These are phyloP conservation scores for Gracilaria vermiculophylla DNA, from an alignment of 23 red algal species.

Conservation along the genomic window DNA sequence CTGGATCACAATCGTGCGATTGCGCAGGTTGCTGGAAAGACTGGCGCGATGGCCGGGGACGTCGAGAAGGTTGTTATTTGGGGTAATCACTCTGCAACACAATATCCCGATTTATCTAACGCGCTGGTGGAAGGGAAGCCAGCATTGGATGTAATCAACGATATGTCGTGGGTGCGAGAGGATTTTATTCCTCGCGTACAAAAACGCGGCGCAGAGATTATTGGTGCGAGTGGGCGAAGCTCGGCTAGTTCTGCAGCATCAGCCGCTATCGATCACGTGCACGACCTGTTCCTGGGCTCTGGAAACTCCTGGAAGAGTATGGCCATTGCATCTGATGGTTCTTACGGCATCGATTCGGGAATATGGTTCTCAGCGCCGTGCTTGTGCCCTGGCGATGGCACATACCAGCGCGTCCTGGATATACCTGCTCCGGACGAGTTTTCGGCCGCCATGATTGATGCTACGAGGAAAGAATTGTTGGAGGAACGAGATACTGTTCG, in stretches of 20 bases:
- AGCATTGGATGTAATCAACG: constrained; percentile 64
- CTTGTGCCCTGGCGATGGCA: constrained; percentile 75
- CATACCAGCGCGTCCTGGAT: constrained; percentile 70
- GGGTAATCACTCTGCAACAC: constrained; percentile 96
- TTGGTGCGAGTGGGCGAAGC: constrained; percentile 81
- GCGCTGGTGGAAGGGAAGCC: constrained; percentile 73
- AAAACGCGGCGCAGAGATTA: constrained; percentile 97
- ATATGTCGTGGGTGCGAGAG: constrained; percentile 75
- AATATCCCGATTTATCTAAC: constrained; percentile 94
- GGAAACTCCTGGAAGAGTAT: constrained; percentile 86
- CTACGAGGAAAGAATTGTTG: constrained; percentile 85
- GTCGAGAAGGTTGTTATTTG: constrained; percentile 92
- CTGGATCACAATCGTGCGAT: constrained; percentile 96
- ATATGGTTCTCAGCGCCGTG: constrained; percentile 96
- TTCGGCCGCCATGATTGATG: constrained; percentile 91
- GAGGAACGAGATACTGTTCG: constrained; percentile 96
- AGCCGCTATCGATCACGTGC: constrained; percentile 91
- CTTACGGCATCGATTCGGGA: constrained; percentile 84
- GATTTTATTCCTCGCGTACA: constrained; percentile 95
- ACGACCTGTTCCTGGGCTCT: constrained; percentile 78
- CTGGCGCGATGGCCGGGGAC: constrained; percentile 59
- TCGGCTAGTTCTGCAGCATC: constrained; percentile 87
- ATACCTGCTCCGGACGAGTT: constrained; percentile 85
- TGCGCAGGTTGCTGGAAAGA: constrained; percentile 76
- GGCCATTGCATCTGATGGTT: constrained; percentile 79